Evolutionary conservation across 2,329 filamentous ascomycete species (phyloP), one percentile per base, ranked within the genome.

Genomic region (Hymenoscyphus fructigenus): DNA sequence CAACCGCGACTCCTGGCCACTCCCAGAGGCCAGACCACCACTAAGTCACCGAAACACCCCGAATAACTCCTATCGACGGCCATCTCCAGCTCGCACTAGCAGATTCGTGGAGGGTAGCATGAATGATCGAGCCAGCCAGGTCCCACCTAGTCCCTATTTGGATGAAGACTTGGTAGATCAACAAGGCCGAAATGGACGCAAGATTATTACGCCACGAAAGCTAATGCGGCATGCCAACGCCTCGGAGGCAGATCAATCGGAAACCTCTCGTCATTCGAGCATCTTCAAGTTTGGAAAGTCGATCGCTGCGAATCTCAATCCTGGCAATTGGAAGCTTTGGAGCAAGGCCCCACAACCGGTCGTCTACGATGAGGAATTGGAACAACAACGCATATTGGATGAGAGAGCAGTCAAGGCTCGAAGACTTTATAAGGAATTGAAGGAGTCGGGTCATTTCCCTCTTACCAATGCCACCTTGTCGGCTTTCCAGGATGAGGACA

Each of bases 21-120:
- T 81, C 2, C 53, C 67, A 20, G 65, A n/a, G 57, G 57, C 66
- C 26, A 66, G 67, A 65, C 50, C 38, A 17, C 64, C 68, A 29
- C 62, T 68, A n/a, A 58, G 64, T 62, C 60, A 61, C 59, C 68
- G 68, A 66, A 69, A 67, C 71, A 44, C 73, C 71, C 62, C 74
- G 75, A 63, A 75, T 71, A 61, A 73, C 71, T 66, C 66, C 63
- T 67, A 14, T 67, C 55, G 57, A 36, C 66, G 66, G 7, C 70
- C 68, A 59, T 74, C 72, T 65, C 75, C 79, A 66, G 78, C 70
- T 80, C 86, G 79, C 75, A 87, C 78, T 81, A 96, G 84, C 73
- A 89, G 79, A 62, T 90, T 90, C 69, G 77, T 85, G 44, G 93
- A 97, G 78, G 93, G 90, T 50, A 94, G 90, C 73, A 94, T 97